Evolutionary conservation across 169 alveolate species (phyloP), one percentile per base, ranked within the genome.

Genomic region (Hammondia hammondi): DNA sequence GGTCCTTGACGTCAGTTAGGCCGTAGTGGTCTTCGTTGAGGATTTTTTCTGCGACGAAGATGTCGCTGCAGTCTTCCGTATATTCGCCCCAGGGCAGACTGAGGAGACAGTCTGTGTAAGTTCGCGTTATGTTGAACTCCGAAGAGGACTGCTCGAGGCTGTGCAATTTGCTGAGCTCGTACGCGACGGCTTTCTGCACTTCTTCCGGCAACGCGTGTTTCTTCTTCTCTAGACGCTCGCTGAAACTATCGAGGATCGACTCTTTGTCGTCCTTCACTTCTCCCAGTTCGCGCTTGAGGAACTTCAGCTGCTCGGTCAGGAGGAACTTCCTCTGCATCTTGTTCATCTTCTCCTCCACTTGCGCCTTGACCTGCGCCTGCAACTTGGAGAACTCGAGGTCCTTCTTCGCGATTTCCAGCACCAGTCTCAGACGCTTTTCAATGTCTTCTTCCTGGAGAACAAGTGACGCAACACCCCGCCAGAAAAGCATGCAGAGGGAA

Each of bases 11-110:
- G 77, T 98, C 99, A 37, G 98, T 96, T 94, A 99, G 94, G 77
- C 99, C 99, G 92, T 96, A 98, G 94, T 99, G 99, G 89, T 98
- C 98, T 71, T 97, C 96, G 94, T 98, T 97, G 73, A 98, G 94
- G 4, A 98, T 96, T 56, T 94, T 72, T 52, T 67, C 96, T 35
- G 96, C 96, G 37, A 37, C 70, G 17, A 71, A 72, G 29, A 94
- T 94, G 81, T 94, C 94, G 71, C 81, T 91, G 57, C 94, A 91
- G 81, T 95, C 97, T 88, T 92, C 93, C 19, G 97, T 81, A 32
- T 88, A 89, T 24, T 96, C 92, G 19, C 98, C 98, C 96, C 96
- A 97, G 9, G 98, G 98, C 45, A 97, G 87, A 46, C 85, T 88
- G 48, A 97, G 92, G 37, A 97, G 93, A 94, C 97, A 96, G 32